A percentile compares a stretch with the other conserved stretches of the same genome.
These are phyloP conservation scores for Delitschia confertaspora DNA, from an alignment of 495 filamentous ascomycete genomes.

Conservation along the genomic window DNA sequence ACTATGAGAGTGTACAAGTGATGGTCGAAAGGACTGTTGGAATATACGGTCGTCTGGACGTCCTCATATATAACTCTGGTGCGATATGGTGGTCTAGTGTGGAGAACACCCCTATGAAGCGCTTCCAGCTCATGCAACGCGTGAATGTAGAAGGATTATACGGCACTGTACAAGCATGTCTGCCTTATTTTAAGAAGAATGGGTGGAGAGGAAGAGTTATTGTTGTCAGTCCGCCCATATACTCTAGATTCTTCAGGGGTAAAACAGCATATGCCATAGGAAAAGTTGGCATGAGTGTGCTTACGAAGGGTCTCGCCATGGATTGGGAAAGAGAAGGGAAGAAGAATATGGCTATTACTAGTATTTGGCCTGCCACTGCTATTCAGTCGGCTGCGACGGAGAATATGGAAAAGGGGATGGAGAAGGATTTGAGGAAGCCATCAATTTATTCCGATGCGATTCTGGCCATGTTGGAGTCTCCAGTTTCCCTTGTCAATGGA, in stretches of 20 bases:
- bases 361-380: slow-evolving; percentile 69
- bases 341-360: slow-evolving; percentile 64
- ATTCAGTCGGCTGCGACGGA: slow-evolving; percentile 65
- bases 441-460: slow-evolving; percentile 76
- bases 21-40: slow-evolving; percentile 53
- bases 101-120: slow-evolving; percentile 61
- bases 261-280: slow-evolving; percentile 86
- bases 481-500: slow-evolving; percentile 56
- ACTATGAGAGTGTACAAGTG: slow-evolving; percentile 51
- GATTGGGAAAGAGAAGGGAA: slow-evolving; percentile 63
- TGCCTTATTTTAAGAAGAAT: slow-evolving; percentile 53
- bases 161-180: slow-evolving; percentile 52
- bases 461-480: slow-evolving; percentile 59
- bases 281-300: slow-evolving; percentile 75
- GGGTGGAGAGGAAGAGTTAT: slow-evolving; percentile 56
- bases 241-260: slow-evolving; percentile 72
- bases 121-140: slow-evolving; percentile 74
- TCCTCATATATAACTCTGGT: slow-evolving; percentile 73
- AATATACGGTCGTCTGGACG: slow-evolving; percentile 58
- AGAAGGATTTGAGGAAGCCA: slow-evolving; percentile 55
- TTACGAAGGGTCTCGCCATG: slow-evolving; percentile 76
- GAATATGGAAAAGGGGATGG: slow-evolving; percentile 37
- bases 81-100: slow-evolving; percentile 83
- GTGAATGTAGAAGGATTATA: slow-evolving; percentile 74
- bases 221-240: slow-evolving; percentile 79